Conservation (phyloP, 2,329 filamentous ascomycete species). For the Alternaria atra region DNA sequence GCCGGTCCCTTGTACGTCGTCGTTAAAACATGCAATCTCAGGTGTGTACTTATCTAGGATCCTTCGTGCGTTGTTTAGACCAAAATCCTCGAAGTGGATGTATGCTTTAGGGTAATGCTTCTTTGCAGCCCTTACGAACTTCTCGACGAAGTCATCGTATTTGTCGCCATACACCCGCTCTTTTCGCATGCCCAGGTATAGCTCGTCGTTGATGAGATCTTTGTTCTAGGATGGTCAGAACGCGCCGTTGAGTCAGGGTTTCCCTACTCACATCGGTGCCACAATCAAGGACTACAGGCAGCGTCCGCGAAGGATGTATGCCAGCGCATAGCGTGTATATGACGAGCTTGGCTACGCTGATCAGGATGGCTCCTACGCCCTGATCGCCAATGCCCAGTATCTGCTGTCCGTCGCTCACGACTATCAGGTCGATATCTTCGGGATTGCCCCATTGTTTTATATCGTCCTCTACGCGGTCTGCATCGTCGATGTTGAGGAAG, state of each 20-base stretch:
- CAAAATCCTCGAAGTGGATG: slow-evolving; percentile 92
- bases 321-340: slow-evolving; percentile 88
- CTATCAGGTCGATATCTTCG: slow-evolving; percentile 87
- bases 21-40: slow-evolving; percentile 85
- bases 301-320: slow-evolving; percentile 78
- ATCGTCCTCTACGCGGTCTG: slow-evolving; percentile 70
- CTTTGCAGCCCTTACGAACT: slow-evolving; percentile 73
- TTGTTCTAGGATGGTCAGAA: slow-evolving; percentile 64
- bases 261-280: slow-evolving; percentile 70
- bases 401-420: slow-evolving; percentile 77
- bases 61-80: slow-evolving; percentile 76
- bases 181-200: slow-evolving; percentile 80
- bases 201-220: slow-evolving; percentile 74
- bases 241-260: not conserved
- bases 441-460: slow-evolving; percentile 72
- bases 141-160: slow-evolving; percentile 81
- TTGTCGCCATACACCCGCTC: slow-evolving; percentile 72
- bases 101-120: slow-evolving; percentile 80
- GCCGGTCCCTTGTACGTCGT: slow-evolving; percentile 89
- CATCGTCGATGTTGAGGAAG: slow-evolving; percentile 77
- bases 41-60: slow-evolving; percentile 79
- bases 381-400: slow-evolving; percentile 92
- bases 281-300: slow-evolving; percentile 85
- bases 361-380: slow-evolving; percentile 83
- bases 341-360: slow-evolving; percentile 83